These are phyloP conservation scores for Coemansia asiatica DNA, from an alignment of 192 early-diverging fungal species.

Conservation along the genomic window DNA sequence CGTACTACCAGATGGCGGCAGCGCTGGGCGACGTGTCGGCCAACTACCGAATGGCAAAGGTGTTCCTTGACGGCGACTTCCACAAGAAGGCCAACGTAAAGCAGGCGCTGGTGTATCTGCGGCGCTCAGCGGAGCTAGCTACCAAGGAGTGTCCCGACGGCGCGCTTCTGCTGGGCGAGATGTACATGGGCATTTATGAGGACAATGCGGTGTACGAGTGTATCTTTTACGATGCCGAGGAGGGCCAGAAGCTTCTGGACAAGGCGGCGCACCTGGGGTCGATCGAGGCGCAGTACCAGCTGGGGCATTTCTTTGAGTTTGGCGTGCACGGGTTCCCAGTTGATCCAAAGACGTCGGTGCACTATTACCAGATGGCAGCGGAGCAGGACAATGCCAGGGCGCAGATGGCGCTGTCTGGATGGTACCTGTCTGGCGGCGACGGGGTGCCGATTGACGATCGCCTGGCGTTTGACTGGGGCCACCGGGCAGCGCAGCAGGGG, in stretches of 20 bases:
- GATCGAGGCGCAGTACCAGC: constrained; percentile 69
- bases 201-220: constrained; percentile 61
- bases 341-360: constrained; percentile 67
- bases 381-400: constrained; percentile 76
- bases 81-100: constrained; percentile 67
- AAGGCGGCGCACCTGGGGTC: constrained; percentile 76
- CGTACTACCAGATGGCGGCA: constrained; percentile 71
- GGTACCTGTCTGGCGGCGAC: constrained; percentile 80
- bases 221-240: constrained; percentile 72
- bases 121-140: constrained; percentile 74
- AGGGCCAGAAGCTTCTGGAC: constrained; percentile 70
- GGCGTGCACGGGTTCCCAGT: constrained; percentile 67
- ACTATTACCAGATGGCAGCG: constrained; percentile 80
- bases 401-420: constrained; percentile 83
- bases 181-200: constrained; percentile 73
- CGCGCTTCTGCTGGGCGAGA: constrained; percentile 73
- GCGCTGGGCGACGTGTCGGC: constrained; percentile 63
- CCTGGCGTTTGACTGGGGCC: constrained; percentile 80
- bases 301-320: constrained; percentile 80
- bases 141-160: constrained; percentile 68
- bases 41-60: constrained; percentile 75
- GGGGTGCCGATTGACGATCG: constrained; percentile 65
- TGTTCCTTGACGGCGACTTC: constrained; percentile 73
- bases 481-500: constrained; percentile 75
- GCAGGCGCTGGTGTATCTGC: constrained; percentile 81